Base-by-base conservation (phyloP, 805 yeast genomes). In the Yamadazyma laniorum region DNA sequence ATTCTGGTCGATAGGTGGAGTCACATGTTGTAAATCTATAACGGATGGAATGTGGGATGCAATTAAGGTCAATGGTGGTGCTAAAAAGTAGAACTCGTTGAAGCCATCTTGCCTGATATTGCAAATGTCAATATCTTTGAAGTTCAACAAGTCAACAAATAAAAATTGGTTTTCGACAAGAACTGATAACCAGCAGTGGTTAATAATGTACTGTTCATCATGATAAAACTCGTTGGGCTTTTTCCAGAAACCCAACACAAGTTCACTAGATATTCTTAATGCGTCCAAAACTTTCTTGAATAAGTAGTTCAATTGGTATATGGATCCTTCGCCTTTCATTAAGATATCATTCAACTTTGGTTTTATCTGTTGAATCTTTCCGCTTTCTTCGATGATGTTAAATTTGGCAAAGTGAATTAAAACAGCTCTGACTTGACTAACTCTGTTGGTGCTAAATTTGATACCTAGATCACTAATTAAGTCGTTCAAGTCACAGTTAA, bases 181-280 rank as follows among this genome's bases (percentile, higher is more conserved):
- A 1, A 89, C 80, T 1, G 95, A 79, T 39, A 88, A 72, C 99
- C 99, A 93, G 39, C 85, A 79, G 60, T 93, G 99, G 52, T 89
- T 87, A 25, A 80, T 46, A 70, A 74, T 70, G 32, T 72, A 70
- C 30, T 78, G 70, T 42, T 70, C 73, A 42, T 65, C 65, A 42
- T 68, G 76, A 43, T 74, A 74, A 34, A 70, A 64, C 37, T 74
- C 80, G 44, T 80, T 80, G 6, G 96, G 95, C 18, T 80, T 76
- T 55, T 90, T 87, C 63, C 90, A 72, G 52, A 85, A 85, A 3
- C 99, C 99, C 18, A 80, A 65, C 2, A 93, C 79, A 1, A 88
- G 71, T 43, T 85, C 93, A 47, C 88, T 77, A 6, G 82, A 80
- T 26, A 93, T 72, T 8, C 82, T 80, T 34, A 90, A 65, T 0